A percentile compares a stretch with the other conserved stretches of the same genome.
Conservation (phyloP, 257 asterid genomes). For the Solanum paucissectum region DNA sequence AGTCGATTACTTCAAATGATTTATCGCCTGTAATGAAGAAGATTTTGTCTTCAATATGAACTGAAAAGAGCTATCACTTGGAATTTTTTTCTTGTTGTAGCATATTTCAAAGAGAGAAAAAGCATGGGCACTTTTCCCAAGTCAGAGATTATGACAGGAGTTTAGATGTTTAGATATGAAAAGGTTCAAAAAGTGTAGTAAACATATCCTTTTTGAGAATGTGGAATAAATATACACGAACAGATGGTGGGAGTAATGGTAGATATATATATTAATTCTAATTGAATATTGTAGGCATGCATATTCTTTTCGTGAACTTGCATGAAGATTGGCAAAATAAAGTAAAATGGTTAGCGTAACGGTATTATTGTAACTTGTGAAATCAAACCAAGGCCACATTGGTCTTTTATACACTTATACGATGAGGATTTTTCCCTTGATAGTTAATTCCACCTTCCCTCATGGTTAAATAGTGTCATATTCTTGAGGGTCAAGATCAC, state of each 20-base stretch:
- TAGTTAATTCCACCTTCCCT: background rate
- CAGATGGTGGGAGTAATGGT: background rate
- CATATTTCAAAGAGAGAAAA: background rate
- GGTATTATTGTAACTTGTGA: background rate
- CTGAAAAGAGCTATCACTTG: background rate
- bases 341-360: background rate
- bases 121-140: background rate
- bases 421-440: background rate
- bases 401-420: background rate
- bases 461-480: background rate
- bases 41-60: background rate
- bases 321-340: background rate
- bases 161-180: background rate
- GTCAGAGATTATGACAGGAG: background rate
- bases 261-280: background rate
- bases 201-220: background rate
- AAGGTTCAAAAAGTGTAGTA: background rate
- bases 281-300: background rate
- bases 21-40: background rate
- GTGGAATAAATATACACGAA: background rate
- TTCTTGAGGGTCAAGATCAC: background rate
- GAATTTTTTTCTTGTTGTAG: background rate
- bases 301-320: background rate
- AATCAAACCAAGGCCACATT: background rate
- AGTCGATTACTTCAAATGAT: background rate